Evolutionary conservation across 345 rosid genomes (phyloP).

Genomic region (Raphanus raphanistrum): DNA sequence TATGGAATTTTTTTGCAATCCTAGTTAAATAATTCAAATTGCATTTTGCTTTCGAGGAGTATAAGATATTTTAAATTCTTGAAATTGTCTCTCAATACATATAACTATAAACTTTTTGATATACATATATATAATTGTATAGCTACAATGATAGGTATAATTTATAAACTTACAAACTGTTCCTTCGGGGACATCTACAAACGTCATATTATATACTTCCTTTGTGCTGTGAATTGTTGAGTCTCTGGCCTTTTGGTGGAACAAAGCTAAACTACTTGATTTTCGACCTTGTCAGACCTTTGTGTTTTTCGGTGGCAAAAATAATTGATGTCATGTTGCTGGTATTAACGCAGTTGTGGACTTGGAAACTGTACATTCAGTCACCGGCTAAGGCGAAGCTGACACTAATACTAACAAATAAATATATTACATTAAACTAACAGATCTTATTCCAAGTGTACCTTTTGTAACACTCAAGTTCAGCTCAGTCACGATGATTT

Average conservation of each 20-base stretch:
- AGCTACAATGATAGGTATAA: background rate
- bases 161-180: background rate
- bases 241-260: background rate
- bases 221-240: background rate
- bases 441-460: conserved; percentile 7
- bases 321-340: background rate
- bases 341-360: background rate
- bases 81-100: no score
- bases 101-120: background rate
- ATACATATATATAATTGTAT: background rate
- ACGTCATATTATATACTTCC: background rate
- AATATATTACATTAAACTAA: background rate
- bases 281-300: background rate
- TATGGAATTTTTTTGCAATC: no score
- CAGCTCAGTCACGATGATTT: conserved; percentile 1
- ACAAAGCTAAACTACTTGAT: background rate
- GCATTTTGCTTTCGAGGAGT: no score
- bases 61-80: no score
- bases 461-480: conserved; percentile 17
- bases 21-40: no score
- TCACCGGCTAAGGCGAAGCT: background rate
- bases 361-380: background rate
- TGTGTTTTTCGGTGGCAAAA: background rate
- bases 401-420: background rate
- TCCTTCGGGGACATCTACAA: background rate